Percentiles rank a stretch among this genome's conserved stretches.
Evolutionary conservation across 2,329 filamentous ascomycete species (phyloP).

Genomic region (Apiospora pterosperma): DNA sequence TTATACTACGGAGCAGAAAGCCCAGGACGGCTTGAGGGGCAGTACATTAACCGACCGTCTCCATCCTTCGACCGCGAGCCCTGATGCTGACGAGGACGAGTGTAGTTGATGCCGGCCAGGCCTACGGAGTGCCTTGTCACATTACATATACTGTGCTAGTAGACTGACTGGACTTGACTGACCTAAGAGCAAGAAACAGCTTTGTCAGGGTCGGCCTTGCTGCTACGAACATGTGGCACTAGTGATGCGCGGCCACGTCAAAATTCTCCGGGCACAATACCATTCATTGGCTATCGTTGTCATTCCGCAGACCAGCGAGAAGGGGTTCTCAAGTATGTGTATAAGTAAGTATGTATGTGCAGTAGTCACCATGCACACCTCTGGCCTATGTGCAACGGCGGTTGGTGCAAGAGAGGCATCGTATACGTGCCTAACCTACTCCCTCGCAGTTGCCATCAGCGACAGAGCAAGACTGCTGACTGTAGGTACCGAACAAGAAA

Average conservation of each 20-base stretch:
- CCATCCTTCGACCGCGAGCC: background rate
- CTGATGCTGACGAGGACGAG: background rate
- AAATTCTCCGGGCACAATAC: constrained; percentile 5
- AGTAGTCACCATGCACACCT: background rate
- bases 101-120: background rate
- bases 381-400: background rate
- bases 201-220: background rate
- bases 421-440: background rate
- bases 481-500: background rate
- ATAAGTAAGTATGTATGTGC: background rate
- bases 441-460: background rate
- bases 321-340: background rate
- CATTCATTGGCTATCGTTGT: constrained; percentile 4
- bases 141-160: background rate
- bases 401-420: background rate
- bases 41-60: background rate
- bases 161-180: background rate
- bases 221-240: constrained; percentile 1
- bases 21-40: background rate
- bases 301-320: background rate
- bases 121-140: background rate
- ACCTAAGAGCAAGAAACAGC: background rate
- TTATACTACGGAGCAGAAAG: no score
- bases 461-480: background rate
- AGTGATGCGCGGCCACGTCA: constrained; percentile 9